These are phyloP conservation scores for Hippophae gyantsensis DNA, from an alignment of 306 rosid genomes.

Conservation along the genomic window DNA sequence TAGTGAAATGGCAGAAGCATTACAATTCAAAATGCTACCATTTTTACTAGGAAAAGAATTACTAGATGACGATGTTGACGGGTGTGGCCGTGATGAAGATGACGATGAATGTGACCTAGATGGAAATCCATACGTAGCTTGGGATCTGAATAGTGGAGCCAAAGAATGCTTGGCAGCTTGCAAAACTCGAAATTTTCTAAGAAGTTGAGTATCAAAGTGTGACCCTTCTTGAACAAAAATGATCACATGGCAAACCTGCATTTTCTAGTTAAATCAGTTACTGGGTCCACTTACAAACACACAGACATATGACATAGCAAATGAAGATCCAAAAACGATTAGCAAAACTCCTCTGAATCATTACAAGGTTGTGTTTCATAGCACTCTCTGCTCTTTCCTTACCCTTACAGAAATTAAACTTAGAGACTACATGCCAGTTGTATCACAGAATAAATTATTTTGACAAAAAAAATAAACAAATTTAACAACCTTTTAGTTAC, in stretches of 20 bases:
- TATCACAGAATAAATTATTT: neutral
- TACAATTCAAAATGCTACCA: constrained; percentile 51
- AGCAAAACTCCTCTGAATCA: neutral
- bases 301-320: constrained; percentile 7
- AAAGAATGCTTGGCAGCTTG: constrained; percentile 81
- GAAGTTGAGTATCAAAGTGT: constrained; percentile 51
- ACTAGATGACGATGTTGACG: constrained; percentile 26
- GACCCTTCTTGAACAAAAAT: constrained; percentile 74
- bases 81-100: constrained; percentile 36
- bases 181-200: constrained; percentile 63
- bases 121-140: constrained; percentile 24
- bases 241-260: constrained; percentile 93
- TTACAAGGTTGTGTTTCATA: neutral
- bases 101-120: constrained; percentile 44
- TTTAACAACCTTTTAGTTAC: neutral
- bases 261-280: constrained; percentile 23
- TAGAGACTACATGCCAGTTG: neutral
- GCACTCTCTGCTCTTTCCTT: neutral
- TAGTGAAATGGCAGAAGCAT: constrained; percentile 52
- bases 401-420: neutral
- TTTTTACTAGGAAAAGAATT: constrained; percentile 62
- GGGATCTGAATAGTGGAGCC: constrained; percentile 63
- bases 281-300: constrained; percentile 14
- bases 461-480: neutral
- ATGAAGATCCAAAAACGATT: constrained; percentile 7